Evolutionary conservation across 2,329 filamentous ascomycete species (phyloP).

Genomic region (Cladosporium austrohemisphaericum): DNA sequence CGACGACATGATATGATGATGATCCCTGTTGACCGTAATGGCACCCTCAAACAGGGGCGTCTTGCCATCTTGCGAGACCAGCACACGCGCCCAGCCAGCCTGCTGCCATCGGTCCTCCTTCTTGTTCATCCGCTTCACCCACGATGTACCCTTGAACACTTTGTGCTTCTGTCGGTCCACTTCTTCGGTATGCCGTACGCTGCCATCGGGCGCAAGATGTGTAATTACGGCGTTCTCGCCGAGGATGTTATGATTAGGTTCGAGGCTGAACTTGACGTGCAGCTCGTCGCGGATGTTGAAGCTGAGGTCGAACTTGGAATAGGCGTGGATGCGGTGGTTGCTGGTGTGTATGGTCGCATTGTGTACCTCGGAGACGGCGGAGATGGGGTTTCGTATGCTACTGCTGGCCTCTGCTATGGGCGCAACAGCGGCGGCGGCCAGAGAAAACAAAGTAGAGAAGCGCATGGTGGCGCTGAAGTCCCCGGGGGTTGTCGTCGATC

Average conservation of each 20-base stretch:
- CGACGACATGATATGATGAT: constrained; percentile 80
- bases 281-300: constrained; percentile 68
- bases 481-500: constrained; percentile 8
- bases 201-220: constrained; percentile 69
- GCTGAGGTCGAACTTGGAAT: constrained; percentile 78
- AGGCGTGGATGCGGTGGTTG: constrained; percentile 72
- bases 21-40: constrained; percentile 74
- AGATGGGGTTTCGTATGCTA: constrained; percentile 70
- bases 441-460: constrained; percentile 19
- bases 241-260: constrained; percentile 89
- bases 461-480: constrained; percentile 18
- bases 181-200: constrained; percentile 60
- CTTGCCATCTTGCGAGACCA: constrained; percentile 70
- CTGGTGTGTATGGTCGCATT: constrained; percentile 74
- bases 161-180: constrained; percentile 72
- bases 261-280: constrained; percentile 72
- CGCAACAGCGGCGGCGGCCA: constrained; percentile 22
- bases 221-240: constrained; percentile 70
- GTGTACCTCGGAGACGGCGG: constrained; percentile 68
- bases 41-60: constrained; percentile 84
- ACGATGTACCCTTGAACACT: constrained; percentile 78
- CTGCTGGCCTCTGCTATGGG: constrained; percentile 45
- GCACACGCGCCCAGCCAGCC: constrained; percentile 82
- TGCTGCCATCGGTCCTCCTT: constrained; percentile 64
- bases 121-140: constrained; percentile 56